phyloP scores from a whole-genome alignment of 148 eudicot genomes.

The Cornus suecica region DNA sequence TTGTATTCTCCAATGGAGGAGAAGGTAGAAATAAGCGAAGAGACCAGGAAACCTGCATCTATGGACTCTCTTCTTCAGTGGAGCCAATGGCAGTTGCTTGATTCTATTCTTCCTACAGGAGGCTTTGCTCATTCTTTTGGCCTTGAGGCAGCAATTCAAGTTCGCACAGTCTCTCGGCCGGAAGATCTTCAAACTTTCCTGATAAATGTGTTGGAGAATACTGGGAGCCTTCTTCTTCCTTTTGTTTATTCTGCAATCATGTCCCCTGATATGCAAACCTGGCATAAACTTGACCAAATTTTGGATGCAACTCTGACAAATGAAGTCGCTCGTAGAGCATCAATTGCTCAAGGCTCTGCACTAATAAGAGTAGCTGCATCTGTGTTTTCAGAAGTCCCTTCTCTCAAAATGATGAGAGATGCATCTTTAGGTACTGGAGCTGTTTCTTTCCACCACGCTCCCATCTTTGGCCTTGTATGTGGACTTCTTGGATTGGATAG shows the following conservation, averaged over 20 bases:
- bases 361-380: conserved; percentile 70
- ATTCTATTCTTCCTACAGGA: conserved; percentile 90
- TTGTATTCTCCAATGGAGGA: conserved; percentile 16
- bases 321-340: conserved; percentile 79
- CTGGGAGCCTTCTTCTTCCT: conserved; percentile 78
- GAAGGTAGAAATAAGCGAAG: conserved; percentile 4
- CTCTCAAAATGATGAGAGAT: conserved; percentile 67
- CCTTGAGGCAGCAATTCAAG: conserved; percentile 83
- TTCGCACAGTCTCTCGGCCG: conserved; percentile 41
- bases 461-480: conserved; percentile 74
- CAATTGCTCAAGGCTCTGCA: conserved; percentile 82
- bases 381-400: conserved; percentile 73
- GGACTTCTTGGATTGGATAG: conserved; percentile 65
- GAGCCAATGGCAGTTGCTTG: conserved; percentile 91
- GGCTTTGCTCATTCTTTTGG: conserved; percentile 96
- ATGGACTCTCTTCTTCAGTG: conserved; percentile 36
- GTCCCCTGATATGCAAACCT: conserved; percentile 44
- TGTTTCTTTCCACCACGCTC: conserved; percentile 78
- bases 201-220: conserved; percentile 64
- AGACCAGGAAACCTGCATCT: conserved; percentile 7
- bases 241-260: conserved; percentile 49
- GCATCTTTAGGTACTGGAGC: conserved; percentile 32
- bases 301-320: conserved; percentile 76
- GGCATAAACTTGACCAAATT: conserved; percentile 57
- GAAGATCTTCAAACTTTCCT: conserved; percentile 58